Base-by-base conservation (phyloP, 2,329 filamentous ascomycete genomes). In the Alternaria gaisen region DNA sequence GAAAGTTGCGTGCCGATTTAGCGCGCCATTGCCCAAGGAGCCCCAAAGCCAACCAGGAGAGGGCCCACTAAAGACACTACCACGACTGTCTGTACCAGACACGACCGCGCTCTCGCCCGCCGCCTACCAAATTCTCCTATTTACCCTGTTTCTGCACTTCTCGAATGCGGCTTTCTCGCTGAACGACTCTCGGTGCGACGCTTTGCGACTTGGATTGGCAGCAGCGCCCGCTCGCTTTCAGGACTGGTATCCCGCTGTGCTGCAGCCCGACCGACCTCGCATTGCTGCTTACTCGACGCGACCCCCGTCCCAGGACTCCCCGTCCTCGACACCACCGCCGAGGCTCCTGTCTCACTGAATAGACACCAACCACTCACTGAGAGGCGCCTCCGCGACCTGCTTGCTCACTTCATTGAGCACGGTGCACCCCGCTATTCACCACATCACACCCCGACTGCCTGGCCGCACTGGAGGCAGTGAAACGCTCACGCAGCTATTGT, bases 401-500 rank as follows among this genome's bases (percentile, higher is more conserved):
- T 20, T 68, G 64, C 60, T 57, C 61, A 52, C 55, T 56, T 34
- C 55, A 51, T 65, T 44, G 52, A 44, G 54, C 61, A 48, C 53
- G 47, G 43, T 61, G 56, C 65, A 56, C 74, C 74, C 74, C 74
- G 69, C 74, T 55, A 74, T 72, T 70, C 70, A 70, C 69, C 63
- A 66, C 67, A 59, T 61, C 34, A 14, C 14, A 22, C 59, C 62
- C 58, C 52, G 53, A 40, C 36, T 41, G 59, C 61, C 53, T 50
- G 57, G 42, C 66, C 51, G 48, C 58, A 50, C 51, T 51, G 30
- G 60, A 58, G 46, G 54, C 55, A 63, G 41, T 61, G 44, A 60
- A 51, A 47, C 64, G 56, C 55, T 42, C 42, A 42, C 57, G 59
- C 61, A 24, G 56, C 51, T 51, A 52, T 60, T 65, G 61, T 63